These are phyloP conservation scores for Neonectria magnoliae DNA, from an alignment of 2,329 filamentous ascomycete species.

Conservation along the genomic window DNA sequence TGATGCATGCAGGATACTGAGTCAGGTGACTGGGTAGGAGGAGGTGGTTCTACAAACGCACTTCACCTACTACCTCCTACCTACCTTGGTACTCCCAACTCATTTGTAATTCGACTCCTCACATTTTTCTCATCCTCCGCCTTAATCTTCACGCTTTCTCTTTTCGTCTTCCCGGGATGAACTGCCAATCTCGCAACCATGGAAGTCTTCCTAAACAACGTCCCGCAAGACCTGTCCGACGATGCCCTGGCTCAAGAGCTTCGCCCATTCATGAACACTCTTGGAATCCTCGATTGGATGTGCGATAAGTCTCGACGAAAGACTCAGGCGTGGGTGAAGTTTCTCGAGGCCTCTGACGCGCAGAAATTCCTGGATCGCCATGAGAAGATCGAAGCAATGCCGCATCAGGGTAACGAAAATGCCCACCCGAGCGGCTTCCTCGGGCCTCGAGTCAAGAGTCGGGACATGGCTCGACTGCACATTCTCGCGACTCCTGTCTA, in stretches of 20 bases:
- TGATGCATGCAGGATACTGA: not conserved
- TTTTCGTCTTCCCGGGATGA: not conserved
- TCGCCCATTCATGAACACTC: conserved; percentile 49
- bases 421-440: not conserved
- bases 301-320: conserved; percentile 55
- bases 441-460: not conserved
- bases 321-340: conserved; percentile 53
- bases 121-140: not conserved
- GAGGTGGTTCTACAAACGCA: not conserved
- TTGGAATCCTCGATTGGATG: conserved; percentile 55
- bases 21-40: not conserved
- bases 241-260: conserved; percentile 52
- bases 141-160: not conserved
- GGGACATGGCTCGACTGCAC: conserved; percentile 43
- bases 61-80: not conserved
- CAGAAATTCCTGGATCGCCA: conserved; percentile 53
- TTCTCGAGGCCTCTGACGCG: conserved; percentile 53
- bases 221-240: conserved; percentile 55
- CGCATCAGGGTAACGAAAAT: conserved; percentile 15
- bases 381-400: conserved; percentile 37
- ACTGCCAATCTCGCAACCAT: conserved; percentile 43
- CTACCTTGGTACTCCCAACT: not conserved
- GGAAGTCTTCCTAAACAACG: conserved; percentile 57
- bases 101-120: not conserved
- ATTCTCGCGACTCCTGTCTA: conserved; percentile 45